Evolutionary conservation across 164 flowering plant species (phyloP), one percentile per base, ranked within the genome.

Genomic region (Vitis rotundifolia): DNA sequence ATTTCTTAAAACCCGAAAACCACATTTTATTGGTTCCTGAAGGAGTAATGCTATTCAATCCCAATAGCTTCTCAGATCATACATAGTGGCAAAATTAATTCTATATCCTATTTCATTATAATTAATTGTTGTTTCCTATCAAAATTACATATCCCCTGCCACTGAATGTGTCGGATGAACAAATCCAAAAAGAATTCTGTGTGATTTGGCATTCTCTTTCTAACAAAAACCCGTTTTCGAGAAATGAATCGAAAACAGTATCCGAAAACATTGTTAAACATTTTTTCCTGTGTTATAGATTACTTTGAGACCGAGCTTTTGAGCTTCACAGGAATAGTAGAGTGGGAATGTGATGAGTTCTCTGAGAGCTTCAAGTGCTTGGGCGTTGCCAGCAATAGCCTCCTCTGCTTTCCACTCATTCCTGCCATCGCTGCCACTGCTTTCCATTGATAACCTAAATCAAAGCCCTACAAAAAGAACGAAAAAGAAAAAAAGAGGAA

Each of bases 321-420:
- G 75, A 62, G 93, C 70, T 73, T 89, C 82, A 5, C 60, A 55
- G n/a, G 87, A 69, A 72, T 88, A 90, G 14, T 66, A 71, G 29
- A 82, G 70, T 57, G 99, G 99, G 64, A 72, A 88, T 22, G 67
- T 71, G 55, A 93, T 89, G 79, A 91, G 91, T 76, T 95, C 97
- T 59, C 99, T 80, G 7, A 95, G 90, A 67, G 92, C 88, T 76
- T 87, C 80, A 14, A 95, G 82, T 11, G 96, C 98, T 68, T 77
- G 80, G 0, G 71, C 56, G 74, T 95, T 89, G 4, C 99, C 99
- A 7, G 83, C 99, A 14, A 93, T 76, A 31, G 82, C 88, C 68
- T 86, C 90, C 77, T 95, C 99, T 12, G 95, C 98, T 72, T 73
- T 84, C 85, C 89, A 85, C 29, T 56, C 56, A 11, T 66, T 48